A percentile compares a stretch with the other conserved stretches of the same genome.
These are phyloP conservation scores for Megacollybia marginata DNA, from an alignment of 768 basidiomycete species.

Conservation along the genomic window DNA sequence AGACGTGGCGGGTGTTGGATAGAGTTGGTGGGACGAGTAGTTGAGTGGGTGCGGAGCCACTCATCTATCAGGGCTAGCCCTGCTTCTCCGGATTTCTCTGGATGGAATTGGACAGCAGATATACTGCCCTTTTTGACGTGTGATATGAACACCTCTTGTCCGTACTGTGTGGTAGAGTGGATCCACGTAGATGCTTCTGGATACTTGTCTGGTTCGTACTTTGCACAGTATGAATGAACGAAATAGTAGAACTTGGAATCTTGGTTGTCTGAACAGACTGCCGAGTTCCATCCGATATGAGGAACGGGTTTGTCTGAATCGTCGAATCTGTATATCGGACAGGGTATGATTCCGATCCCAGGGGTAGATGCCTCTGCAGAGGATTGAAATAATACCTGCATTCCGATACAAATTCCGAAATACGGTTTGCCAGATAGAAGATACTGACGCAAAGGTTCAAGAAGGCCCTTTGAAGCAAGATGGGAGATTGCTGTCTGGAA, in stretches of 20 bases:
- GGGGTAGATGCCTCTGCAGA: slow-evolving; percentile 69
- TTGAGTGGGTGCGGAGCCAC: slow-evolving; percentile 64
- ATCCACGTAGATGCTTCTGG: slow-evolving; percentile 66
- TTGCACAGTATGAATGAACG: slow-evolving; percentile 91
- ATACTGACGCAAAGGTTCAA: slow-evolving; percentile 76
- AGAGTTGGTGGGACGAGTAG: slow-evolving; percentile 23
- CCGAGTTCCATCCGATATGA: slow-evolving; percentile 96
- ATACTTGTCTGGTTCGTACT: slow-evolving; percentile 51
- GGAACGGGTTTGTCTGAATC: slow-evolving; percentile 80
- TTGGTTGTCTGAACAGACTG: slow-evolving; percentile 46
- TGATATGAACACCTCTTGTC: slow-evolving; percentile 86
- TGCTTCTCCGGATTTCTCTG: slow-evolving; percentile 90
- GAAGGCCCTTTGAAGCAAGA: slow-evolving; percentile 63
- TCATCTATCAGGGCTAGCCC: slow-evolving; percentile 73
- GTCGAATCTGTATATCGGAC: slow-evolving; percentile 66
- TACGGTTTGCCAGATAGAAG: slow-evolving; percentile 86
- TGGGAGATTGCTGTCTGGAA: slow-evolving; percentile 84
- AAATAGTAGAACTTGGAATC: slow-evolving; percentile 82
- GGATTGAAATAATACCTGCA: slow-evolving; percentile 90
- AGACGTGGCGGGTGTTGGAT: slow-evolving; percentile 20
- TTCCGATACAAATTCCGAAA: slow-evolving; percentile 97
- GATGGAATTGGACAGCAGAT: slow-evolving; percentile 95
- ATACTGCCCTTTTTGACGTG: slow-evolving; percentile 77
- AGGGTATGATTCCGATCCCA: slow-evolving; percentile 88
- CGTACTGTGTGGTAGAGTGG: slow-evolving; percentile 87